Base-by-base conservation (phyloP, 1,284 basidiomycete genomes). In the Apiotrichum veenhuisii region DNA sequence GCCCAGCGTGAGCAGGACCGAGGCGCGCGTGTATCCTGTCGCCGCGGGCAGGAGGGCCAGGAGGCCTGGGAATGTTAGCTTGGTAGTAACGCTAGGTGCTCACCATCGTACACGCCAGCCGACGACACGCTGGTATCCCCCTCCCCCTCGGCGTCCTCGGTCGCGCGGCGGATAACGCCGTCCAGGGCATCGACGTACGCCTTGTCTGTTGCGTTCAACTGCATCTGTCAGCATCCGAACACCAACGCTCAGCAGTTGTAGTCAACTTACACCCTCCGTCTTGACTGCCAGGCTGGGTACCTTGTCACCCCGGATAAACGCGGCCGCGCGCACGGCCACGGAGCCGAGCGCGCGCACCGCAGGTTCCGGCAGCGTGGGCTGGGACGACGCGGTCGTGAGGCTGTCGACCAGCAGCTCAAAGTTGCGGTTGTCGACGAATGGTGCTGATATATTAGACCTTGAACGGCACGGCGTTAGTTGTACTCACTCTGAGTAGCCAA, bases 361-460 rank as follows among this genome's bases (percentile, higher is more conserved):
- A 15, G n/a, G 5, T 47, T 55, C 54, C 17, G 41, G 33, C 0
- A 54, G n/a, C 8, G 38, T 26, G 0, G 58, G 54, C 47, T 56
- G 58, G 3, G 53, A 26, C 22, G 40, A 33, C 3, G 27, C 2
- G 1, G 40, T 26, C 18, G 30, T 23, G 3, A 54, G 42, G 23
- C 48, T 40, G 34, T 49, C 40, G 5, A 51, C 49, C 27, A 58
- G 27, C 7, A 58, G 50, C 53, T 58, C 56, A 26, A 47, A 52
- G 50, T 49, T 61, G 41, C 59, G 55, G 43, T 63, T 63, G 41
- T 63, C 62, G 9, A 57, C 41, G 15, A 54, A 55, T 3, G 54
- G 25, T 5, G 46, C 52, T 59, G 50, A 2, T 5, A 20, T 36
- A 11, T 37, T 2, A 25, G 33, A 22, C 17, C 20, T 2, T 22